Percentiles rank a stretch among this genome's conserved stretches.
Conservation (phyloP, 305 asterid genomes). For the Stenogyne calaminthoides region DNA sequence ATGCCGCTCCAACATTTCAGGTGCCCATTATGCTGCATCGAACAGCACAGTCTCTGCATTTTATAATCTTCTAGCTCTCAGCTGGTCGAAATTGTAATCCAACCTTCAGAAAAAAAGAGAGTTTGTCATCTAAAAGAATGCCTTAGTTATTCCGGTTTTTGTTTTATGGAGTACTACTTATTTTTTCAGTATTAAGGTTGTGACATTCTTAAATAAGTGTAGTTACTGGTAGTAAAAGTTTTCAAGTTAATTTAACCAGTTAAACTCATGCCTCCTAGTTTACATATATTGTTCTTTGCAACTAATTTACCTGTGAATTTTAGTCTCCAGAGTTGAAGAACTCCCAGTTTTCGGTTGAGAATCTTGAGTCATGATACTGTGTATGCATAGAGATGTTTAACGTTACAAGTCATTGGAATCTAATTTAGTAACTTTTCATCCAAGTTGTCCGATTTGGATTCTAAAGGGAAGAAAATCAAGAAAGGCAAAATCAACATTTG, state of each 20-base stretch:
- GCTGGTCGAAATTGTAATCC: background rate
- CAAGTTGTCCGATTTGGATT: too few species aligned
- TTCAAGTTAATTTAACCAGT: background rate
- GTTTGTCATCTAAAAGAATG: background rate
- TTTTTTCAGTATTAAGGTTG: background rate
- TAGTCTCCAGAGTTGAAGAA: background rate
- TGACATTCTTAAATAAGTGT: background rate
- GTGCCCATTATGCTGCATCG: conserved; percentile 1
- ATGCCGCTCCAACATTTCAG: conserved; percentile 4
- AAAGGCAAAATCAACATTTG: background rate
- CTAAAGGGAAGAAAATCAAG: too few species aligned
- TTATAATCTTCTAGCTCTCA: background rate
- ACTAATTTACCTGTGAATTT: background rate
- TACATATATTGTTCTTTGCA: background rate
- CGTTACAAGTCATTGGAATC: too few species aligned
- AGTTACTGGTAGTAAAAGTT: background rate
- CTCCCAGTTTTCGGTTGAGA: background rate
- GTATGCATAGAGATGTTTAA: background rate
- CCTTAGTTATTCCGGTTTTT: background rate
- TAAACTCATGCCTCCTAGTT: background rate
- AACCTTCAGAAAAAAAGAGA: background rate
- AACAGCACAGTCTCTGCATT: conserved; percentile 1
- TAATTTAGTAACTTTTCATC: too few species aligned
- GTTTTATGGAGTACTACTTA: background rate
- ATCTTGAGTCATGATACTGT: background rate